Conservation (phyloP, 2,329 filamentous ascomycete genomes). For the Alternaria dauci region DNA sequence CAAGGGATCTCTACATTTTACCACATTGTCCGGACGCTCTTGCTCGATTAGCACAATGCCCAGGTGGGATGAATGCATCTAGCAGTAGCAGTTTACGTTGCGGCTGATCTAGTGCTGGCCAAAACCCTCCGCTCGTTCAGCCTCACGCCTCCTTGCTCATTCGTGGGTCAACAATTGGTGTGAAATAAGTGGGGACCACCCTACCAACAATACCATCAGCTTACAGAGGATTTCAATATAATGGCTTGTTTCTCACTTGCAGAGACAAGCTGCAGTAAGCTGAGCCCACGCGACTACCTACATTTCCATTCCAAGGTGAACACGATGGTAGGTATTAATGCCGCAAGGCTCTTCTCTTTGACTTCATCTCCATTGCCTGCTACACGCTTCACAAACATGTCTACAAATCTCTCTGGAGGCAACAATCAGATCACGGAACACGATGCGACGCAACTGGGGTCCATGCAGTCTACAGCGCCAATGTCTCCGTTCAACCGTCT, state of each 20-base stretch:
- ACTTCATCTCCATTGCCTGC: neutral
- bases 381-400: neutral
- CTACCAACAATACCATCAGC: neutral
- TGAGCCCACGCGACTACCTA: neutral
- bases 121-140: conserved; percentile 1
- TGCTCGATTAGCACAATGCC: neutral
- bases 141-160: conserved; percentile 1
- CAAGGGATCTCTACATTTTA: neutral
- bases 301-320: neutral
- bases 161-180: neutral
- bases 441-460: neutral
- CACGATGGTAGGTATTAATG: neutral
- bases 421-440: neutral
- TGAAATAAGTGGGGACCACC: neutral
- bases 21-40: neutral
- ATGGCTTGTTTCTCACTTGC: neutral
- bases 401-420: neutral
- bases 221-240: neutral
- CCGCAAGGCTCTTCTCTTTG: neutral
- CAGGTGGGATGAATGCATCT: neutral
- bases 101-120: neutral
- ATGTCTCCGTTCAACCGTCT: conserved; percentile 2
- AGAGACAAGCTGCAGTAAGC: neutral
- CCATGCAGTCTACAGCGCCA: neutral
- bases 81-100: neutral